Evolutionary conservation across 2,329 filamentous ascomycete genomes (phyloP), one percentile per base, ranked within the genome.

Genomic region (Penicillium sp.): DNA sequence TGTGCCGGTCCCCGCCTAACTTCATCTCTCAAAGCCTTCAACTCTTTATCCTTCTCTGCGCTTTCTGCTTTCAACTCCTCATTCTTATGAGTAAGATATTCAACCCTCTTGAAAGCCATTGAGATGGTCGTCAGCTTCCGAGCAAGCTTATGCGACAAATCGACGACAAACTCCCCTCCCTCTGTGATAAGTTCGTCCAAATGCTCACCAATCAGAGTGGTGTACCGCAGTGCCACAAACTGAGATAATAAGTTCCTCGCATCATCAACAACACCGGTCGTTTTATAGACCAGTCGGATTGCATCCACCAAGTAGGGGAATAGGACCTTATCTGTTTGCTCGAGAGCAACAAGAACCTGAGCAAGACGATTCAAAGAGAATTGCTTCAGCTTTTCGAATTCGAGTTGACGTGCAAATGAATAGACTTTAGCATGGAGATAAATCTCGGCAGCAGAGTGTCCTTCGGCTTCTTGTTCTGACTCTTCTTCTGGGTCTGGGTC

Each of bases 151-250:
- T 33, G 40, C 4, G 51, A 45, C 16, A 57, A 12, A 42, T 57
- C 51, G 6, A 57, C 36, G 37, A 55, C 45, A 43, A 57, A 57
- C 16, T 57, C 45, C 11, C 55, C 55, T 5, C 55, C 51, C 17
- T 57, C 51, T 16, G 51, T 17, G 1, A 54, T 46, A n/a, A 57
- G 40, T 6, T 40, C 16, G 7, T 46, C 46, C 16, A 55, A 1
- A 9, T 40, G 17, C 9, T 50, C 44, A 4, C 46, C 30, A 30
- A 33, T n/a, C 5, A 57, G 41, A 3, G 35, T 50, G n/a, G 40
- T 45, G 7, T 57, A 57, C 2, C 41, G 49, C 16, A 55, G 33
- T 1, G 55, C 55, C 9, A 55, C 51, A 10, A 50, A 57, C 28
- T 57, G 55, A 14, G 55, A 50, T 6, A 57, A 25, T 17, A 57